phyloP scores from a whole-genome alignment of 2,329 filamentous ascomycete species.

The Ascochyta clinopodiicola region DNA sequence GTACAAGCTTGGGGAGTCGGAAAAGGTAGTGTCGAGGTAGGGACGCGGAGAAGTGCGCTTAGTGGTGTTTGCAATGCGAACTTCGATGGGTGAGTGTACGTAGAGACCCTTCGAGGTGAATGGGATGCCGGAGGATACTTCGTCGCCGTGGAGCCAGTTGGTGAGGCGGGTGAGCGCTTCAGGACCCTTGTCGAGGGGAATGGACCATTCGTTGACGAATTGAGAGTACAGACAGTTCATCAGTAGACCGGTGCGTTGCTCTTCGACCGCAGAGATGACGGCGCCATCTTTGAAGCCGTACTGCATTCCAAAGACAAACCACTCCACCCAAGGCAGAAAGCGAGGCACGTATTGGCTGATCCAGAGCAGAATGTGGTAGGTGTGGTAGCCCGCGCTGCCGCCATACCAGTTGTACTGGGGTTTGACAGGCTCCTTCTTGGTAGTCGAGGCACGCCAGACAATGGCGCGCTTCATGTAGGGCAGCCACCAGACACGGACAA shows the following conservation, averaged over 20 bases:
- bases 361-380: constrained; percentile 91
- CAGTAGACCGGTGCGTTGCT: constrained; percentile 78
- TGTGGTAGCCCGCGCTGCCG: constrained; percentile 78
- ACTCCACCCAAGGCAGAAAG: constrained; percentile 86
- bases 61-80: constrained; percentile 79
- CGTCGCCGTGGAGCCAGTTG: constrained; percentile 84
- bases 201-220: constrained; percentile 97
- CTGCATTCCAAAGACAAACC: constrained; percentile 97
- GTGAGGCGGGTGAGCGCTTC: constrained; percentile 84
- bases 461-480: constrained; percentile 89
- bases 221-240: constrained; percentile 99
- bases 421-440: constrained; percentile 64
- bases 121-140: constrained; percentile 73
- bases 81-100: constrained; percentile 89
- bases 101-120: constrained; percentile 80
- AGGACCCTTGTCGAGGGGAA: constrained; percentile 83
- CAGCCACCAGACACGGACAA: constrained; percentile 96
- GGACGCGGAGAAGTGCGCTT: constrained; percentile 58
- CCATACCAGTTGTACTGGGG: constrained; percentile 80
- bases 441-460: constrained; percentile 87
- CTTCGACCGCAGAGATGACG: constrained; percentile 76
- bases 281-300: constrained; percentile 83
- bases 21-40: constrained; percentile 74
- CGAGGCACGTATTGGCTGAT: constrained; percentile 78
- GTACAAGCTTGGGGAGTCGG: constrained; percentile 77